These are phyloP conservation scores for Tranzscheliella williamsii DNA, from an alignment of 1,284 basidiomycete species.

Conservation along the genomic window DNA sequence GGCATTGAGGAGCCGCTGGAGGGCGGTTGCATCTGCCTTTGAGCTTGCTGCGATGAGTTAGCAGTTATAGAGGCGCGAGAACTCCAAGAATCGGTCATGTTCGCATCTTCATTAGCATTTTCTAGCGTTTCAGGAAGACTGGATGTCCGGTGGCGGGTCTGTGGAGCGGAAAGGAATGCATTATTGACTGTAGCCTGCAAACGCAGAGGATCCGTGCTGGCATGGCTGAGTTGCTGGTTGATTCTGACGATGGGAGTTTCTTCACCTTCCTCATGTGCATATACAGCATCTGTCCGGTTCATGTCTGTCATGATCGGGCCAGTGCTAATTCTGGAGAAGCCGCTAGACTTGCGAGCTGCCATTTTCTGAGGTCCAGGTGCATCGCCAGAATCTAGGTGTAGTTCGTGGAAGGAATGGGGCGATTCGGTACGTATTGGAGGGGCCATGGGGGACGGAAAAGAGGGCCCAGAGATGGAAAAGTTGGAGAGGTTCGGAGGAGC, in stretches of 20 bases:
- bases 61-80: constrained; percentile 6
- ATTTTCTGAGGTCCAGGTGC: constrained; percentile 26
- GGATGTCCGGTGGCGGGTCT: constrained; percentile 22
- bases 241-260: constrained; percentile 44
- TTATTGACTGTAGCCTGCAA: constrained; percentile 12
- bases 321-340: constrained; percentile 37
- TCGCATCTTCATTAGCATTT: constrained; percentile 1
- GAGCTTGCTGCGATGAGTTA: background rate
- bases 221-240: constrained; percentile 7
- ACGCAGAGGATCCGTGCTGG: constrained; percentile 10
- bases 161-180: constrained; percentile 12
- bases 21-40: constrained; percentile 3
- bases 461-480: constrained; percentile 16
- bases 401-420: constrained; percentile 30
- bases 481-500: constrained; percentile 25
- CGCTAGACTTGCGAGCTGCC: constrained; percentile 22
- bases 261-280: constrained; percentile 43
- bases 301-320: constrained; percentile 45
- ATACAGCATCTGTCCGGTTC: constrained; percentile 14
- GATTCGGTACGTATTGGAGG: constrained; percentile 33
- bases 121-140: constrained; percentile 22
- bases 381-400: constrained; percentile 20
- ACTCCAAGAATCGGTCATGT: constrained; percentile 11
- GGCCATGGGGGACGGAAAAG: constrained; percentile 3
- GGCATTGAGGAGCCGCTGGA: constrained; percentile 13